Evolutionary conservation across 148 eudicot species (phyloP).

Genomic region (Bassia scoparia): DNA sequence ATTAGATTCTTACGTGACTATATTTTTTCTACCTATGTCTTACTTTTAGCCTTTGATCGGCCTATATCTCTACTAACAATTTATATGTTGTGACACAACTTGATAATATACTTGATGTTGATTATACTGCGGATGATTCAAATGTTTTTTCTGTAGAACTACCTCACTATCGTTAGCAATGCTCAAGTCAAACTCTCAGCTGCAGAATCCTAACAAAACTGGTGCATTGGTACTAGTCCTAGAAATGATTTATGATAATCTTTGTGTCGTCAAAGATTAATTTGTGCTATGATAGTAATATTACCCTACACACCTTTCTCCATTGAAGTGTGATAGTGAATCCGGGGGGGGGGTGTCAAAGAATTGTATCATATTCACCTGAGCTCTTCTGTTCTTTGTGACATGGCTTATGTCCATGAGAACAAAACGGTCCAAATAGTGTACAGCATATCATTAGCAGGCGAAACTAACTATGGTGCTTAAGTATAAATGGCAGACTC

Average conservation of each 20-base stretch:
- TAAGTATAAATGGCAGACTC: conserved; percentile 29
- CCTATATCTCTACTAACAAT: background rate
- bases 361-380: conserved; percentile 37
- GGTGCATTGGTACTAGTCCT: conserved; percentile 48
- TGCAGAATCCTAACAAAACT: conserved; percentile 36
- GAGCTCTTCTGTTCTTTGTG: conserved; percentile 39
- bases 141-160: conserved; percentile 37
- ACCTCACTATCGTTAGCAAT: conserved; percentile 42
- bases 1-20: background rate
- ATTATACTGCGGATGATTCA: conserved; percentile 35
- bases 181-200: conserved; percentile 40
- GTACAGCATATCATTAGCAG: conserved; percentile 34
- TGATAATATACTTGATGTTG: background rate
- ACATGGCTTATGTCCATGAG: conserved; percentile 38
- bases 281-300: conserved; percentile 25
- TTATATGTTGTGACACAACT: background rate
- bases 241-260: conserved; percentile 35
- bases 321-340: conserved; percentile 41
- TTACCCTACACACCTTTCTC: conserved; percentile 39
- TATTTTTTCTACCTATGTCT: background rate
- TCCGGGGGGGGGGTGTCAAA: conserved; percentile 34
- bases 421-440: conserved; percentile 7
- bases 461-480: conserved; percentile 30
- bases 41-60: background rate
- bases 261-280: conserved; percentile 33